Percentiles rank a stretch among this genome's conserved stretches.
phyloP scores from a whole-genome alignment of 306 rosid species.

The Spatholobus suberectus region DNA sequence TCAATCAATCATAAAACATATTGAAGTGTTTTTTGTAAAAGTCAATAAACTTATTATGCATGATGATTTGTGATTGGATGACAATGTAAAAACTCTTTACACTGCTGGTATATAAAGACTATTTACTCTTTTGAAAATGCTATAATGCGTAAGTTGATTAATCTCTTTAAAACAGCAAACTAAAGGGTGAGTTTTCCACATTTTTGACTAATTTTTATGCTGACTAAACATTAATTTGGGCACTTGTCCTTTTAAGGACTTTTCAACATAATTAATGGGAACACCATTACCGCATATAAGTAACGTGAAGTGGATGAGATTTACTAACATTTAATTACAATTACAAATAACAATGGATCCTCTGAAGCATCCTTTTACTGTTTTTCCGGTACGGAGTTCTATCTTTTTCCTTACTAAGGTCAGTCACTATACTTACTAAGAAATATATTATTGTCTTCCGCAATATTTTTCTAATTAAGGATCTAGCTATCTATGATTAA shows the following conservation, averaged over 20 bases:
- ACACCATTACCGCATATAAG: neutral
- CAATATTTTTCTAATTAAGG: neutral
- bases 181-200: too few species aligned
- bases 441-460: slow-evolving; percentile 34
- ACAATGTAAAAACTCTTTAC: too few species aligned
- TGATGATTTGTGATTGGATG: too few species aligned
- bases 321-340: slow-evolving; percentile 13
- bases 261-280: slow-evolving; percentile 2
- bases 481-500: neutral
- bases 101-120: too few species aligned
- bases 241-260: neutral
- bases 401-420: slow-evolving; percentile 41
- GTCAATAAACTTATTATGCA: too few species aligned
- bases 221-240: too few species aligned
- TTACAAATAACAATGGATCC: slow-evolving; percentile 46
- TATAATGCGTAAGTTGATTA: neutral
- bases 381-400: slow-evolving; percentile 45
- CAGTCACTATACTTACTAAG: slow-evolving; percentile 42
- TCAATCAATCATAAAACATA: too few species aligned
- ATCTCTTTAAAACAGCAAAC: neutral
- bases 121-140: too few species aligned
- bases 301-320: too few species aligned
- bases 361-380: slow-evolving; percentile 31
- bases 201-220: too few species aligned
- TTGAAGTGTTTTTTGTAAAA: too few species aligned